Evolutionary conservation across 1,284 basidiomycete genomes (phyloP).

Genomic region (Moniliophthora roreri): DNA sequence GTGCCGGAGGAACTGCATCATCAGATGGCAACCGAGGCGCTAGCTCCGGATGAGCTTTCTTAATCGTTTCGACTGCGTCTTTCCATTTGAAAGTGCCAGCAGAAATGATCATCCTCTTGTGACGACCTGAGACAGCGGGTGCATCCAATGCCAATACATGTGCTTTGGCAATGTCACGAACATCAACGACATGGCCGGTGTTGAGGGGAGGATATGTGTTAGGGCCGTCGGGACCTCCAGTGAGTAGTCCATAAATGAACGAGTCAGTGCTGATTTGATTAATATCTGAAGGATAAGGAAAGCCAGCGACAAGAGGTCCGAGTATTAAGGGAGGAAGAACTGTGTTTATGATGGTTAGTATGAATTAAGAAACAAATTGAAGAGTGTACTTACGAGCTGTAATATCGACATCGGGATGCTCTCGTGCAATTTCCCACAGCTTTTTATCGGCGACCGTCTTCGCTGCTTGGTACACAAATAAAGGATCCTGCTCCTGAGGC

Average conservation of each 20-base stretch:
- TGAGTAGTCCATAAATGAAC: neutral
- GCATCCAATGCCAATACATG: neutral
- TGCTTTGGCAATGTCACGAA: constrained; percentile 3
- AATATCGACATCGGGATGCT: constrained; percentile 25
- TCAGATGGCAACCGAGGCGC: constrained; percentile 2
- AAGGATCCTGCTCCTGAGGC: constrained; percentile 6
- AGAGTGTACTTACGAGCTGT: constrained; percentile 21
- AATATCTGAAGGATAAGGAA: neutral
- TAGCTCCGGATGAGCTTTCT: constrained; percentile 6
- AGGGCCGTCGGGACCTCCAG: neutral
- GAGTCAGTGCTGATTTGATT: neutral
- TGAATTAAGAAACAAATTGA: neutral
- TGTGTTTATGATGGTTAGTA: neutral
- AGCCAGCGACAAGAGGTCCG: neutral
- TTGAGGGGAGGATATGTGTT: neutral
- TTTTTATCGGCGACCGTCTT: constrained; percentile 27
- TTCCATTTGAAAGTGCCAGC: constrained; percentile 5
- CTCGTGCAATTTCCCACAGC: constrained; percentile 27
- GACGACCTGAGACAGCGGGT: neutral
- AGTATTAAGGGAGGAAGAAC: neutral
- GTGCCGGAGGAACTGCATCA: neutral
- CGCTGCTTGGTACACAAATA: constrained; percentile 22
- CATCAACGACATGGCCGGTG: constrained; percentile 3
- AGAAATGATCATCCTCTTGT: constrained; percentile 8
- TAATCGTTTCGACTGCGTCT: neutral